Evolutionary conservation across 2,329 filamentous ascomycete species (phyloP).

Genomic region (Penicillium decumbens): DNA sequence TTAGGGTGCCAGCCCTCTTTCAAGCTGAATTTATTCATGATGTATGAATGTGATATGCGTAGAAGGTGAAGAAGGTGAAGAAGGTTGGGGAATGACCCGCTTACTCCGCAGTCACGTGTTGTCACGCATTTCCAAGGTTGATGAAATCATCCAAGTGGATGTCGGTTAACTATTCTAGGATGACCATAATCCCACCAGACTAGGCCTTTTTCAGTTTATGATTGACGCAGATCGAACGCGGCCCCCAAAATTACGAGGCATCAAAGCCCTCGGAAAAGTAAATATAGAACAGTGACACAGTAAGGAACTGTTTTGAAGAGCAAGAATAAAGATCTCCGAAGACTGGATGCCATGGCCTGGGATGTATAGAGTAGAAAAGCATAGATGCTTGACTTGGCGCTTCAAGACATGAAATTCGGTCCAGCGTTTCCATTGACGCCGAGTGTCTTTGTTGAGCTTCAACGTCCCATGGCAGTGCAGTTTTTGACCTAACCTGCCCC

Average conservation of each 20-base stretch:
- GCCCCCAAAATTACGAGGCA: slow-evolving; percentile 8
- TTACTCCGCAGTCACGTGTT: slow-evolving; percentile 14
- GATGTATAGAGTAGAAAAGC: not conserved
- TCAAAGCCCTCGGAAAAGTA: not conserved
- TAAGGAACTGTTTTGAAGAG: not conserved
- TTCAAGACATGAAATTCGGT: not conserved
- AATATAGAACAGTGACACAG: slow-evolving; percentile 9
- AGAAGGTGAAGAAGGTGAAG: not conserved
- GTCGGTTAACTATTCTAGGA: no score
- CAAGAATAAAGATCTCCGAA: not conserved
- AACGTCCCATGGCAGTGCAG: not conserved
- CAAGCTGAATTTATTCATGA: slow-evolving; percentile 47
- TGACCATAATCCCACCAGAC: no score
- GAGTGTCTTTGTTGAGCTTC: not conserved
- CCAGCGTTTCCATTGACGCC: not conserved
- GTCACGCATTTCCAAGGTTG: no score
- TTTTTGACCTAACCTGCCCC: not conserved
- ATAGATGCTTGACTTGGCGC: not conserved
- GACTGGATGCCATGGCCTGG: not conserved
- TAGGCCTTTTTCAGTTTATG: not conserved
- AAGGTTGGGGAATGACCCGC: not conserved
- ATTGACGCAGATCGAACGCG: slow-evolving; percentile 1
- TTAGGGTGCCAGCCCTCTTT: slow-evolving; percentile 55
- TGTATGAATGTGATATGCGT: slow-evolving; percentile 8
- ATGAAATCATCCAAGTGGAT: no score